Evolutionary conservation across 768 basidiomycete genomes (phyloP).

Genomic region (Sutorius australiensis): DNA sequence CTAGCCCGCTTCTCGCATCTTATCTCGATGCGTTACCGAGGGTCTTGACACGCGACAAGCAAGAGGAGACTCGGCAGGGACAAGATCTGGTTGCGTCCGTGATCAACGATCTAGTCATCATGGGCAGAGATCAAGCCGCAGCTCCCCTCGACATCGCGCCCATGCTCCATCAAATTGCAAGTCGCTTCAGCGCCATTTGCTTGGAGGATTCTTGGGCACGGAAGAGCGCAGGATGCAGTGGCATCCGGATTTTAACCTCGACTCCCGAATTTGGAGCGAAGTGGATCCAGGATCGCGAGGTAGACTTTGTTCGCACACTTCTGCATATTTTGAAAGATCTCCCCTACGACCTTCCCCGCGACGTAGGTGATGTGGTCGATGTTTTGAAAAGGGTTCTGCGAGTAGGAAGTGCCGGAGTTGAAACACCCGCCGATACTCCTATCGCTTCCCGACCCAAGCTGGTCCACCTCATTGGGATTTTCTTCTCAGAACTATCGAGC

Average conservation of each 20-base stretch:
- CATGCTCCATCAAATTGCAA: constrained; percentile 77
- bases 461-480: constrained; percentile 70
- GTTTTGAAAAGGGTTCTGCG: constrained; percentile 67
- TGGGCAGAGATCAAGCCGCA: constrained; percentile 46
- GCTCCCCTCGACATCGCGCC: constrained; percentile 54
- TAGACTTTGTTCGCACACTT: constrained; percentile 86
- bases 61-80: constrained; percentile 57
- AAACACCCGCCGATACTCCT: constrained; percentile 42
- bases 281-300: constrained; percentile 83
- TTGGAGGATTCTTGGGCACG: constrained; percentile 87
- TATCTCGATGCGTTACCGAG: constrained; percentile 81
- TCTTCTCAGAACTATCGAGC: constrained; percentile 85
- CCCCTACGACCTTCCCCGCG: constrained; percentile 80
- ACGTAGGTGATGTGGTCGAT: constrained; percentile 73
- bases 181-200: constrained; percentile 80
- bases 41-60: constrained; percentile 64
- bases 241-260: constrained; percentile 75
- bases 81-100: constrained; percentile 58
- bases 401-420: constrained; percentile 51
- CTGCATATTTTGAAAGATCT: constrained; percentile 93
- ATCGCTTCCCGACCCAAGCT: constrained; percentile 50
- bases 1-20: constrained; percentile 57
- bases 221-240: constrained; percentile 86
- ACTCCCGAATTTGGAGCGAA: constrained; percentile 67
- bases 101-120: constrained; percentile 60